Conservation (phyloP, 2,329 filamentous ascomycete genomes). For the Aspergillus fructus region DNA sequence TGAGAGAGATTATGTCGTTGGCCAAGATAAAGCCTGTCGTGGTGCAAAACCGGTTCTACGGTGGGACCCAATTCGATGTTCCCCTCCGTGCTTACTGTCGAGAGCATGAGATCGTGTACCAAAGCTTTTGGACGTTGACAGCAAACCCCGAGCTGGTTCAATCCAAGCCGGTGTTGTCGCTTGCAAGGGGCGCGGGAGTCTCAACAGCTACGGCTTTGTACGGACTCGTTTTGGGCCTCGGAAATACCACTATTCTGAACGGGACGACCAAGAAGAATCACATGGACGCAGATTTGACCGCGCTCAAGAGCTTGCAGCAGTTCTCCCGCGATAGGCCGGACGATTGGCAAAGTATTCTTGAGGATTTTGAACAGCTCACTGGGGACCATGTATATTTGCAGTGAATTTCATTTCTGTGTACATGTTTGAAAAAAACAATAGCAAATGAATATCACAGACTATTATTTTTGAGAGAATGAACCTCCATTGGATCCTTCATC, state of each 20-base stretch:
- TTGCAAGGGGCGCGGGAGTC: constrained; percentile 49
- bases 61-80: constrained; percentile 59
- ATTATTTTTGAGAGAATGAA: neutral
- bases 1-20: constrained; percentile 52
- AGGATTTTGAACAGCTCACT: constrained; percentile 48
- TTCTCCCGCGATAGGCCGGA: constrained; percentile 48
- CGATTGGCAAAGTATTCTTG: constrained; percentile 52
- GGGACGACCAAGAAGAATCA: constrained; percentile 54
- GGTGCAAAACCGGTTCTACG: constrained; percentile 75
- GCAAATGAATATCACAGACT: neutral
- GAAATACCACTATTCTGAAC: constrained; percentile 53
- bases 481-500: neutral
- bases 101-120: constrained; percentile 54
- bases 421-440: no score
- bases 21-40: constrained; percentile 57
- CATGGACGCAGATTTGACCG: constrained; percentile 55
- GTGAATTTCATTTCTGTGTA: neutral
- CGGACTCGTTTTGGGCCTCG: constrained; percentile 55
- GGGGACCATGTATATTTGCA: constrained; percentile 26
- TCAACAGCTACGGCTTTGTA: constrained; percentile 54
- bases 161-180: constrained; percentile 47
- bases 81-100: constrained; percentile 58
- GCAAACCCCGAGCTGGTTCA: constrained; percentile 55
- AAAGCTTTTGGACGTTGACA: constrained; percentile 63
- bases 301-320: constrained; percentile 40